Percentiles rank a stretch among this genome's conserved stretches.
These are phyloP conservation scores for Suillus plorans DNA, from an alignment of 768 basidiomycete genomes.

Conservation along the genomic window DNA sequence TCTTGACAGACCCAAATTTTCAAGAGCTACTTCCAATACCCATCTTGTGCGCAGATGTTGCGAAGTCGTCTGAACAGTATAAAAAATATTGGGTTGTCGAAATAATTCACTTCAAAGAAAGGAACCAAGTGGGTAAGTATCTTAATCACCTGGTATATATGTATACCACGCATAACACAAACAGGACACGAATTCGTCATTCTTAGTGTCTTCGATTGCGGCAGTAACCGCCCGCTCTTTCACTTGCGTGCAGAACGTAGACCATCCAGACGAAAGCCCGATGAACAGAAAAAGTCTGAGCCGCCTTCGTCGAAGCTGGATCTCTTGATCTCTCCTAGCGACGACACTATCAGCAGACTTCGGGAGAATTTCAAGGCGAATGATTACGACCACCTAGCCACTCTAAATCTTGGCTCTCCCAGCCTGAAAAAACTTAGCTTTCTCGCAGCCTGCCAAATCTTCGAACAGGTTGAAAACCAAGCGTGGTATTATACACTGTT, in stretches of 20 bases:
- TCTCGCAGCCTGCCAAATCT: background rate
- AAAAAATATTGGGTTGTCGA: slow-evolving; percentile 4
- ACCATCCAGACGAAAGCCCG: slow-evolving; percentile 4
- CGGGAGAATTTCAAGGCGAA: background rate
- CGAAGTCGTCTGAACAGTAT: background rate
- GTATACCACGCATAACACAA: background rate
- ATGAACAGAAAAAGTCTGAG: background rate
- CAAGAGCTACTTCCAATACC: background rate
- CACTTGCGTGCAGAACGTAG: slow-evolving; percentile 7
- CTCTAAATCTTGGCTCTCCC: background rate
- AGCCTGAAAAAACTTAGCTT: slow-evolving; percentile 2
- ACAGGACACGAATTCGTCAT: slow-evolving; percentile 12
- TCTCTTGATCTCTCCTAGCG: background rate
- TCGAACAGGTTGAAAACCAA: background rate
- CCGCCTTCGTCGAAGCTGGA: background rate
- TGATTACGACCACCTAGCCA: slow-evolving; percentile 6
- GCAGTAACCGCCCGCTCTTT: background rate
- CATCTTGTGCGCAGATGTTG: background rate
- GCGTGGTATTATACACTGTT: slow-evolving; percentile 4
- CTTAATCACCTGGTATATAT: background rate
- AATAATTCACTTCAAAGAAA: slow-evolving; percentile 8
- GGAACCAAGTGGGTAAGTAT: slow-evolving; percentile 4
- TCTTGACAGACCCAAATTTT: background rate
- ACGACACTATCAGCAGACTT: slow-evolving; percentile 6
- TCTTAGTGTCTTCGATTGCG: slow-evolving; percentile 2